These are phyloP conservation scores for Rubroboletus satanas DNA, from an alignment of 768 basidiomycete genomes.

Conservation along the genomic window DNA sequence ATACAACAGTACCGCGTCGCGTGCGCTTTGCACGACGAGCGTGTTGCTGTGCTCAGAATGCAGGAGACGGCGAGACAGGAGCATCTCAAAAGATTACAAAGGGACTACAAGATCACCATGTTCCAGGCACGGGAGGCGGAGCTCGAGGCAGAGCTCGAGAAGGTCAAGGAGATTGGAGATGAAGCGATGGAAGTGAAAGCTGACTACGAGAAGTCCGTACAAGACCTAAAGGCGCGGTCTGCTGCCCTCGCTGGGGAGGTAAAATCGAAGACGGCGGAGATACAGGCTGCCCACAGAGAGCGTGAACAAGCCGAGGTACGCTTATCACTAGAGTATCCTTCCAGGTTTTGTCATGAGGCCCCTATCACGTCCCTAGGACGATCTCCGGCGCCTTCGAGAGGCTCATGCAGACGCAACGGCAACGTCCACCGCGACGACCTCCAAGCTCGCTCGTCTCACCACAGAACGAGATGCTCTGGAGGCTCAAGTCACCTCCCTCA, in stretches of 20 bases:
- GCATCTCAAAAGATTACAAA: constrained; percentile 54
- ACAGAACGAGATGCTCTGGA: constrained; percentile 58
- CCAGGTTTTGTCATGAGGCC: background rate
- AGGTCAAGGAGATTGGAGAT: constrained; percentile 48
- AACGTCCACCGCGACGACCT: constrained; percentile 41
- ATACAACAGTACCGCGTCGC: constrained; percentile 59
- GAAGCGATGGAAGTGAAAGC: constrained; percentile 13
- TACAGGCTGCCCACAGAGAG: constrained; percentile 39
- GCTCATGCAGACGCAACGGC: constrained; percentile 49
- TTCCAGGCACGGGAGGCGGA: constrained; percentile 63
- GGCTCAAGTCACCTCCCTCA: constrained; percentile 49
- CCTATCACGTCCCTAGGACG: constrained; percentile 28
- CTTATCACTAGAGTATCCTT: background rate
- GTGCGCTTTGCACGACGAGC: constrained; percentile 52
- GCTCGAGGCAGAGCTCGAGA: constrained; percentile 49
- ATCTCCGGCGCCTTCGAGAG: constrained; percentile 43
- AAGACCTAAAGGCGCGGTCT: constrained; percentile 30
- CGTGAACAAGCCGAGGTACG: constrained; percentile 46
- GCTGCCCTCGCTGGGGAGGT: constrained; percentile 35
- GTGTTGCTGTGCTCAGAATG: constrained; percentile 47
- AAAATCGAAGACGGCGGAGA: constrained; percentile 38
- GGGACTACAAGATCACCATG: constrained; percentile 65
- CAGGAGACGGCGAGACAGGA: constrained; percentile 53
- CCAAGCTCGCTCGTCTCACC: constrained; percentile 53
- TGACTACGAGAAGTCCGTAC: constrained; percentile 27